Evolutionary conservation across 2,329 filamentous ascomycete species (phyloP), one percentile per base, ranked within the genome.

Genomic region (Triangularia setosa): DNA sequence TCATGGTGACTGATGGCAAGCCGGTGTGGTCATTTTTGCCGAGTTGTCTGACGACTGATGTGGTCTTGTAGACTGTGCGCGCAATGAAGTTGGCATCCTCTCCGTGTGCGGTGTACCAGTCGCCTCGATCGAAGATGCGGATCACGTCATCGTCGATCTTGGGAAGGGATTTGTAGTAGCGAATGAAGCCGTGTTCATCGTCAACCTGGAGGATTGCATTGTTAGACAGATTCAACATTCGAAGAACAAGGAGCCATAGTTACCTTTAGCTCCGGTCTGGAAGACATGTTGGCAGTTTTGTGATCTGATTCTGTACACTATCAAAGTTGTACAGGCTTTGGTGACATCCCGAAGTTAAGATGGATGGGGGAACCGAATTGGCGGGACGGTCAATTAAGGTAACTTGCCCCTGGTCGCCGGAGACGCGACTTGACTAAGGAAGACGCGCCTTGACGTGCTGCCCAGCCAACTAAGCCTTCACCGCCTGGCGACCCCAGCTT

Each of bases 171-270:
- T 94, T 94, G 83, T 96, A 99, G 80, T 93, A 96, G 71, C 90
- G 92, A 79, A 98, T 97, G 82, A 99, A 99, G 70, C 94, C 93
- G 74, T 90, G 88, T 81, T 99, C 95, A 75, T 99, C 95, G 73
- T 99, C 96, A 75, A 98, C 92, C 90, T 93, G 59, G 23, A 24
- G 21, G 52, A 14, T 58, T 3, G 4, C 9, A 5, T 25, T 16
- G 14, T 21, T 35, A 62, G 71, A 18, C 52, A 67, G 55, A 25
- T 53, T 28, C 44, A 28, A 14, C 21, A 44, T 16, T 61, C 58
- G 7, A 53, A 44, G 16, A 62, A n/a, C 12, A 54, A 53, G 54
- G 35, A 61, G 61, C 30, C 25, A 16, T 57, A 64, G 48, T 65
- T 65, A 89, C 89, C 84, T 90, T 91, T 59, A 91, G 76, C 74